Evolutionary conservation across 208 protist species (phyloP).

Genomic region (Leishmania aethiopica): DNA sequence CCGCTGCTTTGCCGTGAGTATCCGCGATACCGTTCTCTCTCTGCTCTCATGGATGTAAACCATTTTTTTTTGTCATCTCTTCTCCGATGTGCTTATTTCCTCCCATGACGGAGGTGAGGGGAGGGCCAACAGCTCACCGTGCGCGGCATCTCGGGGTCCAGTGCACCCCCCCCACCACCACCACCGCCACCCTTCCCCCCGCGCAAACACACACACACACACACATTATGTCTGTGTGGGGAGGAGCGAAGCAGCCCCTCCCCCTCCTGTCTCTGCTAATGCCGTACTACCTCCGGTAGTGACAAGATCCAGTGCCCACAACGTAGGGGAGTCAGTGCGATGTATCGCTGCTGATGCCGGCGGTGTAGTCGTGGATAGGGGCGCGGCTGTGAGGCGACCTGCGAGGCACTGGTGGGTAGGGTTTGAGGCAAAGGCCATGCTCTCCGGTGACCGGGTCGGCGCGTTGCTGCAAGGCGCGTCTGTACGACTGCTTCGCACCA

Average conservation of each 20-base stretch:
- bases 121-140: neutral
- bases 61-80: neutral
- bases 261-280: neutral
- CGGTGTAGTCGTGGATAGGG: neutral
- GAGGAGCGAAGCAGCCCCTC: no score
- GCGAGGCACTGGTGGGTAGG: no score
- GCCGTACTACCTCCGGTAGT: neutral
- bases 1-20: no score
- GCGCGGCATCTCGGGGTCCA: neutral
- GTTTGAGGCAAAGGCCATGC: neutral
- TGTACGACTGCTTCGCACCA: neutral
- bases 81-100: neutral
- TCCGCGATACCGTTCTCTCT: neutral
- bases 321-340: neutral
- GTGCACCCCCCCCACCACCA: neutral
- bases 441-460: neutral
- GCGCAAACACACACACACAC: no score
- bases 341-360: neutral
- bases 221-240: no score
- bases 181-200: no score
- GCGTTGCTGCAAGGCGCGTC: neutral
- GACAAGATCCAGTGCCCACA: neutral
- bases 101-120: neutral
- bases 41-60: neutral
- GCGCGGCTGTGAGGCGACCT: no score